Evolutionary conservation across 805 yeast genomes (phyloP), one percentile per base, ranked within the genome.

Genomic region (Wickerhamomyces mucosus): DNA sequence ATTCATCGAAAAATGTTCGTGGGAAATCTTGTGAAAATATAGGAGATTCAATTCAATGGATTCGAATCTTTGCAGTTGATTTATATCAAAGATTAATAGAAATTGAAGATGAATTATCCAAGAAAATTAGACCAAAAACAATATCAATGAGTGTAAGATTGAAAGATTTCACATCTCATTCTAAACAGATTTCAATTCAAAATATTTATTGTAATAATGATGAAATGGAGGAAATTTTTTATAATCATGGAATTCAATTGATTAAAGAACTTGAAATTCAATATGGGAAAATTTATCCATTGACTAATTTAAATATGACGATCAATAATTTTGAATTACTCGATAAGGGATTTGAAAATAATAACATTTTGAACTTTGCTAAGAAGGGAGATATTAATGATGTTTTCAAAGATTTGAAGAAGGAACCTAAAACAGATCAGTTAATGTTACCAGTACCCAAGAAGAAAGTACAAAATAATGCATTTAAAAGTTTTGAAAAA

Each of bases 41-140:
- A 6, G 59, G 58, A 3, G 95, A 83, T 42, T 71, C 82, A 15
- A 32, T 39, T 12, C 46, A 46, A 24, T 89, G 98, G 98, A 57
- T 89, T 7, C 72, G 66, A 23, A 94, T 89, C 0, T 88, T 78
- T 58, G 67, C 81, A 2, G 88, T 86, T 0, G 98, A 89, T 45
- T 55, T 89, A 19, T 58, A 69, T 18, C 74, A 76, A 30, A 53
- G 98, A 33, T 52, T 88, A 5, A 61, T 68, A 18, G 97, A 89
- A 43, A 82, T 75, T 37, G 88, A 82, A 39, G 94, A 85, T 43
- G 64, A 65, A 37, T 51, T 51, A 32, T 47, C 45, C 15, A 33
- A 37, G 14, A 51, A 48, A 31, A 36, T 51, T 0, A 49, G 74
- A 20, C 78, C 80, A 7, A 64, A 61, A 37, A 71, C 78, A 0